phyloP scores from a whole-genome alignment of 441 rosid genomes.

The Croton setiger region DNA sequence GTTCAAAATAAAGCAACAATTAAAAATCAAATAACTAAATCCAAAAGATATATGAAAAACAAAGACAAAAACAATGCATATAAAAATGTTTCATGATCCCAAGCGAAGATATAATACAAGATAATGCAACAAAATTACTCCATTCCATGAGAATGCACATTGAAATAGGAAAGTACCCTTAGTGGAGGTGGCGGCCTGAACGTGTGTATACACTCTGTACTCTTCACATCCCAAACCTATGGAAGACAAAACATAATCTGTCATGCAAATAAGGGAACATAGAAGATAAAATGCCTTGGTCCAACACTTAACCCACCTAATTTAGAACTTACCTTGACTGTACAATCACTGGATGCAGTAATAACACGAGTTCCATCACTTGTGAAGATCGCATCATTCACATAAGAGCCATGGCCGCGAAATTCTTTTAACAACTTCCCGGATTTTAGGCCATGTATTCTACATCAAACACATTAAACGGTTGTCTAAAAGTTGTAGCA shows the following conservation, averaged over 20 bases:
- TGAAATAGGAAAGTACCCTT: conserved; percentile 48
- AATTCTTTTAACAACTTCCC: conserved; percentile 88
- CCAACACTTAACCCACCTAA: conserved; percentile 4
- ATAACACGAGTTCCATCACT: conserved; percentile 85
- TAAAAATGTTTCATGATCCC: not conserved
- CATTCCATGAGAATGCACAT: conserved; percentile 2
- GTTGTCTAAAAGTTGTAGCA: conserved; percentile 24
- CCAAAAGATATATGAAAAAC: not conserved
- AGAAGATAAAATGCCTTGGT: conserved; percentile 1
- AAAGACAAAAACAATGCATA: not conserved
- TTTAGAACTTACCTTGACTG: conserved; percentile 58
- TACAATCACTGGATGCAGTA: conserved; percentile 94
- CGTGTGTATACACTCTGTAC: conserved; percentile 89
- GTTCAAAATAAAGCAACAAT: conserved; percentile 21
- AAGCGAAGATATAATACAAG: not conserved
- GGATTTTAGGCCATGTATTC: conserved; percentile 41
- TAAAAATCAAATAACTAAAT: not conserved
- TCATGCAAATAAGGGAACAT: conserved; percentile 21
- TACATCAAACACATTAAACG: conserved; percentile 7
- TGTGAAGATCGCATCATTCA: conserved; percentile 57
- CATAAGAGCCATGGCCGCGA: conserved; percentile 28
- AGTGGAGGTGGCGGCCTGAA: conserved; percentile 95
- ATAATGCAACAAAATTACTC: conserved; percentile 3
- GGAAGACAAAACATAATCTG: conserved; percentile 16
- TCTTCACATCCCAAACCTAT: conserved; percentile 98